These are phyloP conservation scores for Marasmius sp. DNA, from an alignment of 1,284 basidiomycete species.

Conservation along the genomic window DNA sequence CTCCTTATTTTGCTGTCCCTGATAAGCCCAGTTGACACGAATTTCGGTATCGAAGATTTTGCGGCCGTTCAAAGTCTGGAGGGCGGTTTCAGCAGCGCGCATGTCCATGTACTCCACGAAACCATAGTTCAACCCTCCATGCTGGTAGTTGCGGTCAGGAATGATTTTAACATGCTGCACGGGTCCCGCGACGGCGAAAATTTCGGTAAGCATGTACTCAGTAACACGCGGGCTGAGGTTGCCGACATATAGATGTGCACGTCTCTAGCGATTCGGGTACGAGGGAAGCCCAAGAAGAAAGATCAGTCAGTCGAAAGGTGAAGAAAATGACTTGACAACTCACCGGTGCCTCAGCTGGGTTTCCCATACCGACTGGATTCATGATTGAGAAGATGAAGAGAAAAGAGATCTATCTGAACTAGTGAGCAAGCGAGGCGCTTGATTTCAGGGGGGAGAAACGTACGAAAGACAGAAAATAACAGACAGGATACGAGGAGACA, in stretches of 20 bases:
- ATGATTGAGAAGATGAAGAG: constrained; percentile 63
- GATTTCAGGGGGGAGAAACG: constrained; percentile 16
- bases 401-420: constrained; percentile 29
- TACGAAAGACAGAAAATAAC: constrained; percentile 43
- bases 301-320: constrained; percentile 28
- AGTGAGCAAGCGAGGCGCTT: constrained; percentile 16
- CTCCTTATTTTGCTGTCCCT: constrained; percentile 94
- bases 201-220: constrained; percentile 94
- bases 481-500: constrained; percentile 50
- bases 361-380: constrained; percentile 72
- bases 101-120: constrained; percentile 98
- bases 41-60: constrained; percentile 99
- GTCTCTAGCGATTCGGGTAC: constrained; percentile 46
- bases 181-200: constrained; percentile 92
- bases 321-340: constrained; percentile 27
- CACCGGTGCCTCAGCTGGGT: constrained; percentile 74
- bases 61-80: constrained; percentile 95
- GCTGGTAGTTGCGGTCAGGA: constrained; percentile 96
- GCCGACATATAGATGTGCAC: constrained; percentile 96
- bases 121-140: constrained; percentile 97
- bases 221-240: constrained; percentile 93
- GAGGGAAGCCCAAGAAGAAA: constrained; percentile 22
- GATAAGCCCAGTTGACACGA: constrained; percentile 97
- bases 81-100: constrained; percentile 94
- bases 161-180: constrained; percentile 99